Conservation (phyloP, 768 basidiomycete genomes). For the Hebeloma cylindrosporum region DNA sequence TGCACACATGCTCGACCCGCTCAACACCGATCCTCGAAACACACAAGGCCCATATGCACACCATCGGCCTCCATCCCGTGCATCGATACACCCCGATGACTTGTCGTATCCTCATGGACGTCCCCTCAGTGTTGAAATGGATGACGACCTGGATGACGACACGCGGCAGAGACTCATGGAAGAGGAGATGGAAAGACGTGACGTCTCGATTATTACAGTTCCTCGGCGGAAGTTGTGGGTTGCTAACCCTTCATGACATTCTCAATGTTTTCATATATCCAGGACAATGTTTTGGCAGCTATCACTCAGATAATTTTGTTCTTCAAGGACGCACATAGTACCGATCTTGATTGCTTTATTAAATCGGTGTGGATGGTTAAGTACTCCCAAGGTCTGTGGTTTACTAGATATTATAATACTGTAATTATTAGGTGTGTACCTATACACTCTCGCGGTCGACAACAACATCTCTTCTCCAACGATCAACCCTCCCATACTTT, state of each 20-base stretch:
- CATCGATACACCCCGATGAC: slow-evolving; percentile 42
- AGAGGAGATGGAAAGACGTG: slow-evolving; percentile 77
- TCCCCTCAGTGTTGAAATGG: slow-evolving; percentile 54
- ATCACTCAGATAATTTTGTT: neutral
- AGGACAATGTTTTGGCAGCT: neutral
- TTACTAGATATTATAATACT: slow-evolving; percentile 3
- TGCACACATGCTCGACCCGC: no score
- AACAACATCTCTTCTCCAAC: slow-evolving; percentile 78
- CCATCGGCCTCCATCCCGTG: slow-evolving; percentile 63
- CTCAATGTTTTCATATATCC: neutral
- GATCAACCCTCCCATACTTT: slow-evolving; percentile 73
- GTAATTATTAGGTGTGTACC: no score
- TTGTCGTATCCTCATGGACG: slow-evolving; percentile 34
- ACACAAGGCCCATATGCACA: slow-evolving; percentile 63
- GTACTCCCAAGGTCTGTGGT: no score
- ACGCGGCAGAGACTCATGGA: slow-evolving; percentile 73
- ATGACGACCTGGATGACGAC: slow-evolving; percentile 75
- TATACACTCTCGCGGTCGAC: slow-evolving; percentile 58
- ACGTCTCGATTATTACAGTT: slow-evolving; percentile 79
- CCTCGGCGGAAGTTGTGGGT: slow-evolving; percentile 77
- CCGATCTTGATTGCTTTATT: slow-evolving; percentile 11
- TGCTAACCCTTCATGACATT: slow-evolving; percentile 58
- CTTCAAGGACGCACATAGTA: neutral
- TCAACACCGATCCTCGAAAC: no score
- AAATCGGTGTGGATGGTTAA: neutral